Conservation (phyloP, 2,329 filamentous ascomycete species). For the Aspergillus puulaauensis region DNA sequence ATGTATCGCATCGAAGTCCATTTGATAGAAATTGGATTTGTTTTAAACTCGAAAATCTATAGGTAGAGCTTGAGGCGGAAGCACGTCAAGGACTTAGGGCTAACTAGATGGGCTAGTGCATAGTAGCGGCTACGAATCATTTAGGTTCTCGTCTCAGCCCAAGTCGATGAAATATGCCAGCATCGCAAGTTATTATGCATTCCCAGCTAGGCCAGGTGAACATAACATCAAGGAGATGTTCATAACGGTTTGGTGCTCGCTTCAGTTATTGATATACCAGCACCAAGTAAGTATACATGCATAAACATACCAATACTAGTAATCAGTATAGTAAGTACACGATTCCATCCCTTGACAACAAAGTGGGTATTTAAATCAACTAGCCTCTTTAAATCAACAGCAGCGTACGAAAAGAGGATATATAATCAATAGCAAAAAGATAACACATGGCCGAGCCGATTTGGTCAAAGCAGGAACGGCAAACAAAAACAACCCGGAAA, state of each 20-base stretch:
- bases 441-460: neutral
- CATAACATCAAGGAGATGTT: neutral
- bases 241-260: neutral
- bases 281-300: neutral
- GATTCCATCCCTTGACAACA: neutral
- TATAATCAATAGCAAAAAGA: neutral
- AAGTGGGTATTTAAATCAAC: constrained; percentile 3
- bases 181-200: neutral
- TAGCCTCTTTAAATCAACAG: neutral
- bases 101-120: neutral
- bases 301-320: neutral
- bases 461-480: neutral
- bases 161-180: neutral
- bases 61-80: too few species aligned
- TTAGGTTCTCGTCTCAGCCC: too few species aligned
- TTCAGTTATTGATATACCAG: neutral
- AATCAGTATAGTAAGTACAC: neutral
- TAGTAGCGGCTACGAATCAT: neutral
- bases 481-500: constrained; percentile 15
- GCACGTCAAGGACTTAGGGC: too few species aligned
- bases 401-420: neutral
- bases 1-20: too few species aligned
- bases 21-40: too few species aligned
- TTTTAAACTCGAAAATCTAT: too few species aligned
- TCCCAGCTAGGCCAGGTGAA: neutral